Conservation (phyloP, 2,329 filamentous ascomycete genomes). For the Diaporthe vaccinii region DNA sequence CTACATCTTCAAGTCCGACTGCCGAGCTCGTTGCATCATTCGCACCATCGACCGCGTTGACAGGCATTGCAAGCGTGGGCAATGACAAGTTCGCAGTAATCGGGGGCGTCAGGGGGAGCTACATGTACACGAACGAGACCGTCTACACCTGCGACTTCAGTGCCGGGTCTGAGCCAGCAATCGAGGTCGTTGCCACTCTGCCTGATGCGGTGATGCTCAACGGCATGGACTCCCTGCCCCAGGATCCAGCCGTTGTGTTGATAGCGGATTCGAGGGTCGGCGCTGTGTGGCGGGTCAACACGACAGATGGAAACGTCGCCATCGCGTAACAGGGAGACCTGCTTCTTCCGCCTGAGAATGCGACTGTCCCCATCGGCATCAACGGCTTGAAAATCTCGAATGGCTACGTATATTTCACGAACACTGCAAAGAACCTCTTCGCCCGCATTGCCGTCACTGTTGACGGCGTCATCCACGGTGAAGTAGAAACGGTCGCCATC, state of each 20-base stretch:
- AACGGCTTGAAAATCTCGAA: conserved; percentile 38
- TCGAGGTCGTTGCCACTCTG: conserved; percentile 36
- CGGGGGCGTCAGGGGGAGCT: conserved; percentile 38
- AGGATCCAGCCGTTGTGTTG: conserved; percentile 33
- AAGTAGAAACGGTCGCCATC: conserved; percentile 22
- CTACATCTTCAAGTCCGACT: conserved; percentile 11
- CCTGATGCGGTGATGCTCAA: conserved; percentile 41
- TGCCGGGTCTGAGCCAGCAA: conserved; percentile 13
- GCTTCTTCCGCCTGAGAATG: conserved; percentile 18
- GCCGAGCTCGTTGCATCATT: conserved; percentile 32
- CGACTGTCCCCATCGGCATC: conserved; percentile 36
- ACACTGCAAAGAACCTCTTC: conserved; percentile 32
- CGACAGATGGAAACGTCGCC: conserved; percentile 29
- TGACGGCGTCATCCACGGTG: conserved; percentile 24
- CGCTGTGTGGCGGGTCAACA: conserved; percentile 37
- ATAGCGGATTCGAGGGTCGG: conserved; percentile 37
- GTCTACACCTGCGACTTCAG: conserved; percentile 42
- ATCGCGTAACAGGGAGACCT: conserved; percentile 29
- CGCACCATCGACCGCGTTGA: conserved; percentile 29
- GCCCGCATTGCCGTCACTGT: conserved; percentile 37
- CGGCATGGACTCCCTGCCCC: conserved; percentile 38
- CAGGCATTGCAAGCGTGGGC: conserved; percentile 22
- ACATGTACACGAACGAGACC: conserved; percentile 40
- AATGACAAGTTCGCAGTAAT: conserved; percentile 35
- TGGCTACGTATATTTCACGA: conserved; percentile 41